phyloP scores from a whole-genome alignment of 208 protist species.

The Leishmania braziliensis region DNA sequence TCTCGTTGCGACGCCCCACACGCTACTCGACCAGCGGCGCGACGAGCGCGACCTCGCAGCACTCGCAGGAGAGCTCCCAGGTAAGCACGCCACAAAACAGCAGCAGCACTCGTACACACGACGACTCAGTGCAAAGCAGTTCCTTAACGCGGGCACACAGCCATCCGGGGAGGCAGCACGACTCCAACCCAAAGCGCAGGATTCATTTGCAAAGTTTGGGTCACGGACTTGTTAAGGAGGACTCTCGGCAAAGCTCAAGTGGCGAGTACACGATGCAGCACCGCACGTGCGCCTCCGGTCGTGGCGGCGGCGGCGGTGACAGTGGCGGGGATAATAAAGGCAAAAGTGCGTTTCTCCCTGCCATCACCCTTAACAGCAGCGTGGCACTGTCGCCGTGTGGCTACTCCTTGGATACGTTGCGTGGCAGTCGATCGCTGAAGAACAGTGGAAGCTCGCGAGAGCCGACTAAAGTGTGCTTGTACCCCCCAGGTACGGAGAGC shows the following conservation, averaged over 20 bases:
- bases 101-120: not conserved
- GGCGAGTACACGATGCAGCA: slow-evolving; percentile 9
- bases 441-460: slow-evolving; percentile 20
- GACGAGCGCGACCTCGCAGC: slow-evolving; percentile 1
- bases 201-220: not conserved
- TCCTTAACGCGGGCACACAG: slow-evolving; percentile 5
- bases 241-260: slow-evolving; percentile 16
- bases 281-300: not conserved
- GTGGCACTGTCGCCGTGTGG: not conserved
- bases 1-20: not conserved
- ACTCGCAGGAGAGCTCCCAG: slow-evolving; percentile 4
- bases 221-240: slow-evolving; percentile 9
- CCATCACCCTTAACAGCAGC: slow-evolving; percentile 9
- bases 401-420: slow-evolving; percentile 18
- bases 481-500: slow-evolving; percentile 5
- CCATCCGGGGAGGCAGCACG: not conserved
- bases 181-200: slow-evolving; percentile 1
- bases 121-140: not conserved
- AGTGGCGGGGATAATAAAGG: not conserved
- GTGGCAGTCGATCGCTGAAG: slow-evolving; percentile 6
- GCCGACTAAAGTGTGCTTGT: slow-evolving; percentile 15
- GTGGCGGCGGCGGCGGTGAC: not conserved
- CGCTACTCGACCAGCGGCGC: not conserved
- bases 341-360: slow-evolving; percentile 17
- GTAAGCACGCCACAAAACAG: not conserved